phyloP scores from a whole-genome alignment of 176 grass and related monocot species.

The Carex parvula region DNA sequence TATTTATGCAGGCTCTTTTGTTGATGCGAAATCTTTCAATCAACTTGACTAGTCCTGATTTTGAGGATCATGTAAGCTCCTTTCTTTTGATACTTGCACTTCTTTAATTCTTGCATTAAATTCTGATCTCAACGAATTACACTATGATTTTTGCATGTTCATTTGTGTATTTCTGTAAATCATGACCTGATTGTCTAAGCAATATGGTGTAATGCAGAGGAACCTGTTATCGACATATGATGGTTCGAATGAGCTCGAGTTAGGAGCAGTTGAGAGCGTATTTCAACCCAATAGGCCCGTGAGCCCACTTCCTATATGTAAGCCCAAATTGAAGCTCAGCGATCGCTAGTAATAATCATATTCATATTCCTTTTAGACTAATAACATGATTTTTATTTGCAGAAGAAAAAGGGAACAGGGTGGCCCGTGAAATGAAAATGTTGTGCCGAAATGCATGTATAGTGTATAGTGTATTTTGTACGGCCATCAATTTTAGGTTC shows the following conservation, averaged over 20 bases:
- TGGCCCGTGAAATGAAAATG: neutral
- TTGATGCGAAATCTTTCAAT: slow-evolving; percentile 96
- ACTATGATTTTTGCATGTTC: neutral
- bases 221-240: slow-evolving; percentile 54
- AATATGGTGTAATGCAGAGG: slow-evolving; percentile 48
- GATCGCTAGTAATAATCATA: neutral
- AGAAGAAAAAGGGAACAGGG: neutral
- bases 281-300: slow-evolving; percentile 41
- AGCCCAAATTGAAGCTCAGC: slow-evolving; percentile 16
- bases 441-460: slow-evolving; percentile 8
- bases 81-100: slow-evolving; percentile 31
- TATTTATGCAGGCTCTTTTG: slow-evolving; percentile 63
- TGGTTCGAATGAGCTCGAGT: slow-evolving; percentile 35
- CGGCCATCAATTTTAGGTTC: slow-evolving; percentile 1
- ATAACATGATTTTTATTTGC: neutral
- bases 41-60: slow-evolving; percentile 92
- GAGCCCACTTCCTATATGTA: slow-evolving; percentile 50
- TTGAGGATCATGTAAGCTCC: slow-evolving; percentile 94
- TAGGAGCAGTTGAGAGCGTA: slow-evolving; percentile 40
- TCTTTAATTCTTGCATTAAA: slow-evolving; percentile 10
- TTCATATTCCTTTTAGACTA: neutral
- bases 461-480: slow-evolving; percentile 20
- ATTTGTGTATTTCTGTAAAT: neutral
- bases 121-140: neutral
- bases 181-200: neutral